Percentiles rank a stretch among this genome's conserved stretches.
Evolutionary conservation across 1,139 yeast genomes (phyloP).

Genomic region (Debaryomyces sp.): DNA sequence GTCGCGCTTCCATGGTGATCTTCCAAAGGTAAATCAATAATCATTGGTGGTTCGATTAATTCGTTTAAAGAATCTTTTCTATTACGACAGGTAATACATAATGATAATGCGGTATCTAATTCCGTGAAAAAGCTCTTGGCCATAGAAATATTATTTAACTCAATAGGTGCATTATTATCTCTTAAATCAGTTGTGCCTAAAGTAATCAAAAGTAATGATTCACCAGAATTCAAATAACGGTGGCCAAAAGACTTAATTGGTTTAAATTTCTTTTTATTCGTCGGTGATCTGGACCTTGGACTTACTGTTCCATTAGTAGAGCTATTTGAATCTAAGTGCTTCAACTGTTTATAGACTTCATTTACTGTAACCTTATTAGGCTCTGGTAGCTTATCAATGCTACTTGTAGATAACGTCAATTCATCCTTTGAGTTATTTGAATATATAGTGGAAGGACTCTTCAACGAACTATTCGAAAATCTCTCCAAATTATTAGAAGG

Average conservation of each 20-base stretch:
- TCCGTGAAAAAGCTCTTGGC: constrained; percentile 79
- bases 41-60: constrained; percentile 62
- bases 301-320: constrained; percentile 3
- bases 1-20: constrained; percentile 76
- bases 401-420: constrained; percentile 22
- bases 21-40: constrained; percentile 82
- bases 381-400: constrained; percentile 48
- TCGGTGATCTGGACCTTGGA: constrained; percentile 30
- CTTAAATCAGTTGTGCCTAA: constrained; percentile 86
- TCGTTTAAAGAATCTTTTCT: constrained; percentile 35
- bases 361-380: constrained; percentile 35
- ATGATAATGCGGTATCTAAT: constrained; percentile 83
- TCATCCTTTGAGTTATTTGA: constrained; percentile 13
- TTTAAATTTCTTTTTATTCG: constrained; percentile 31
- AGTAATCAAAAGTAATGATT: constrained; percentile 73
- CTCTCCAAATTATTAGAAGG: constrained; percentile 42
- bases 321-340: constrained; percentile 21
- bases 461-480: constrained; percentile 22
- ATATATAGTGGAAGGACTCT: constrained; percentile 14
- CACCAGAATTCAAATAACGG: constrained; percentile 63
- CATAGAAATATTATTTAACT: constrained; percentile 71
- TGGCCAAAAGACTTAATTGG: constrained; percentile 89
- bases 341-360: constrained; percentile 46
- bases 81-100: constrained; percentile 64
- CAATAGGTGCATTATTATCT: constrained; percentile 60